Evolutionary conservation across 768 basidiomycete species (phyloP).

Genomic region (Suillus sp.): DNA sequence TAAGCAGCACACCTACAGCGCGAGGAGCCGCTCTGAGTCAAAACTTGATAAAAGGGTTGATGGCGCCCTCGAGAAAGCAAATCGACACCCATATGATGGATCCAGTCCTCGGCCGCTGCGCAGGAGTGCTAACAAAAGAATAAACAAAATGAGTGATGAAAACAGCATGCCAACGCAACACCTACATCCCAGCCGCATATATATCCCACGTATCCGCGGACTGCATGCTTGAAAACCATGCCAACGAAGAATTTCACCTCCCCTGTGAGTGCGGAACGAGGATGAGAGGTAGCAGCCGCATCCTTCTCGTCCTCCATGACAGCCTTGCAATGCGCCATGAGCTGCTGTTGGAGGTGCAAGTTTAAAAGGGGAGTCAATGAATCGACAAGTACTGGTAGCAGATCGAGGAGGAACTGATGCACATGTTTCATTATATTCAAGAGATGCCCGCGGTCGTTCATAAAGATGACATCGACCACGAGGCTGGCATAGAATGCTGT

Average conservation of each 20-base stretch:
- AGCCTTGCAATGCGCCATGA: constrained; percentile 35
- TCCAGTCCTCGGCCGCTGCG: constrained; percentile 45
- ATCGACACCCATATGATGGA: constrained; percentile 44
- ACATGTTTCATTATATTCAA: constrained; percentile 36
- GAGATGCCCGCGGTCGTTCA: constrained; percentile 35
- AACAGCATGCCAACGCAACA: neutral
- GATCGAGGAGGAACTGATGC: constrained; percentile 43
- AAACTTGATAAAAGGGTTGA: constrained; percentile 53
- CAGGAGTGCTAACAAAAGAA: constrained; percentile 33
- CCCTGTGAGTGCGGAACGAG: constrained; percentile 27
- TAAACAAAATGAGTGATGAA: constrained; percentile 1
- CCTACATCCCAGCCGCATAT: constrained; percentile 54
- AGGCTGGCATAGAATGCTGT: constrained; percentile 40
- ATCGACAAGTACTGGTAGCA: constrained; percentile 42
- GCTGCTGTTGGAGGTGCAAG: constrained; percentile 22
- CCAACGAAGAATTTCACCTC: constrained; percentile 49
- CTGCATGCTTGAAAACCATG: constrained; percentile 46
- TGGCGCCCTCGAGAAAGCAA: constrained; percentile 40
- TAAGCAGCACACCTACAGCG: constrained; percentile 37
- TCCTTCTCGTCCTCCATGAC: constrained; percentile 35
- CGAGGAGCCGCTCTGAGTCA: constrained; percentile 37
- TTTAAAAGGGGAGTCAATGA: constrained; percentile 39
- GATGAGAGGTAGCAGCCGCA: constrained; percentile 26
- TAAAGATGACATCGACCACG: constrained; percentile 41
- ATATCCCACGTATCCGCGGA: constrained; percentile 44